Base-by-base conservation (phyloP, 1,284 basidiomycete species). In the Agroathelia rolfsii region DNA sequence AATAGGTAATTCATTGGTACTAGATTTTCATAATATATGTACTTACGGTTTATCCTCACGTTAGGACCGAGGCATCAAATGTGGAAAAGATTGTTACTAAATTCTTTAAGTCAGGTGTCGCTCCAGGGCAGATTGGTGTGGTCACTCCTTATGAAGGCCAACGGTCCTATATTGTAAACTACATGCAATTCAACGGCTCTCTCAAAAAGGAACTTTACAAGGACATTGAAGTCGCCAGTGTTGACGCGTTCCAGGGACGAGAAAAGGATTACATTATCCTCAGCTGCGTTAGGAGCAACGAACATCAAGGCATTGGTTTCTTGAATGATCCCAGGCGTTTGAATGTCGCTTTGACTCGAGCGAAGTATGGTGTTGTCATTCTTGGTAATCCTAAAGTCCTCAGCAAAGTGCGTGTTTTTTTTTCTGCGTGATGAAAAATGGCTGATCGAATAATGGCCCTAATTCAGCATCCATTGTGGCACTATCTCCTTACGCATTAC, bases 181-280 rank as follows among this genome's bases (percentile, higher is more conserved):
- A 96, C 58, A 98, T 98, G 95, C 95, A 98, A 64, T 85, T 94
- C 63, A 95, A 95, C 53, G 95, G 95, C 17, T 84, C 89, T 17
- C 68, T 98, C 40, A 96, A 96, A 73, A 98, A 98, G 64, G 95
- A 99, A 45, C 60, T 97, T 8, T 99, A 99, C 69, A 97, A 97
- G 65, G 93, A 97, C 49, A 92, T 99, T 28, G 95, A 99, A 55
- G 95, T 99, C 24, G 95, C 95, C 9, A 90, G 85, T 49, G 95
- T 99, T 32, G 95, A 99, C 55, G 95, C 95, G 2, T 99, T 98
- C 75, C 95, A 99, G 56, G 95, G 95, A 20, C 78, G 95, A 52
- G 95, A 99, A 64, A 98, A 98, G 70, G 95, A 99, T 56, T 97
- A 98, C 51, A 97, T 99, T 56, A 97, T 99, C 48, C 72, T 99